Conservation (phyloP, 2,329 filamentous ascomycete genomes). For the Calonectria leucothoes region DNA sequence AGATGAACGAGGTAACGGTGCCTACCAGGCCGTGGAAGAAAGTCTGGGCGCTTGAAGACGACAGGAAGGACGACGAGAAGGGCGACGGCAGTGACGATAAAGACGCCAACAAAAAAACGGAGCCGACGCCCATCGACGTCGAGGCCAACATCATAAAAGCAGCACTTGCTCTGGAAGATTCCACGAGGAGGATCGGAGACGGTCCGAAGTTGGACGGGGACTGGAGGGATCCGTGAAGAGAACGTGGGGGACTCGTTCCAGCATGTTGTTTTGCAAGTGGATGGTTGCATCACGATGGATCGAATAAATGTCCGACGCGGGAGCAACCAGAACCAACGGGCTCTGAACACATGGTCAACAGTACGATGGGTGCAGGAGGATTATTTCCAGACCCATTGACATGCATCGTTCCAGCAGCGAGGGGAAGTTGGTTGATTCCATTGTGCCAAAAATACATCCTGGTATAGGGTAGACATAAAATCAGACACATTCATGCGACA, state of each 20-base stretch:
- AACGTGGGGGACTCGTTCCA: background rate
- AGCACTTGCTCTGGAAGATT: background rate
- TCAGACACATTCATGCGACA: background rate
- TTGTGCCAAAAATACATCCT: background rate
- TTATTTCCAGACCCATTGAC: background rate
- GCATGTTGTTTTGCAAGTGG: background rate
- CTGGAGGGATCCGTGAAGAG: background rate
- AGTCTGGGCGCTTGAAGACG: background rate
- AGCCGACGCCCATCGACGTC: background rate
- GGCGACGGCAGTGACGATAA: background rate
- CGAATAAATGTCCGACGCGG: background rate
- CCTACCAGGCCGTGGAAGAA: background rate
- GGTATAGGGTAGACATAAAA: background rate
- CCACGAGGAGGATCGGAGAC: background rate
- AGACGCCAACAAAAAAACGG: background rate
- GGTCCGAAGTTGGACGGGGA: background rate
- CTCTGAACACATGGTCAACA: background rate
- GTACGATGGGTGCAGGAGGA: background rate
- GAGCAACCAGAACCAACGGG: background rate
- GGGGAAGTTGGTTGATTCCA: background rate
- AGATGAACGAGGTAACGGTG: background rate
- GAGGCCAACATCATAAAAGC: background rate
- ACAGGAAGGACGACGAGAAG: too few species aligned
- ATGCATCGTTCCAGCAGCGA: background rate
- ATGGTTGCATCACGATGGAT: background rate